Base-by-base conservation (phyloP, 176 grass and related monocot genomes). In the Phoenix dactylifera region DNA sequence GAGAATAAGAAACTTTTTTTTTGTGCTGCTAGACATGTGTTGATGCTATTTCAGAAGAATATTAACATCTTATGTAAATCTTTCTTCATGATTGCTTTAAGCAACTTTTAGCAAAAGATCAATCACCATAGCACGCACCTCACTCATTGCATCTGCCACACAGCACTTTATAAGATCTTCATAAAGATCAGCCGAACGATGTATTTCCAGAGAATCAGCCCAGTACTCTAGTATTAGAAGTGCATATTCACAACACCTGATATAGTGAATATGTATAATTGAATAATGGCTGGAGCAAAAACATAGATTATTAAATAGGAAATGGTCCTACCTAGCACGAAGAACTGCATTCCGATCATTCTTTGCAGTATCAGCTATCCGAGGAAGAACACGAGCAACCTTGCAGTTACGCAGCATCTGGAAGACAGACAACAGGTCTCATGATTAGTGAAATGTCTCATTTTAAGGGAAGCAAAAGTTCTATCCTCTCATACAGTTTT, bases 91-190 rank as follows among this genome's bases (percentile, higher is more conserved):
- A 35, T 35, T 35, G 7, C 32, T 35, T 35, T 35, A 44, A 44
- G 10, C 9, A 44, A 44, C 14, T 44, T 44, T 44, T 44, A 44
- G 10, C 35, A 44, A 44, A 44, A 44, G 7, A 44, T 44, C 35
- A 44, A 44, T 44, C 12, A 12, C 35, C 2, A 44, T 44, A 12
- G 9, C 35, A 44, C 35, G 9, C 9, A 96, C 91, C 91, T 96
- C 91, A 75, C 91, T 96, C 83, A 96, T 96, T 22, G 91, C 91
- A 70, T 96, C 91, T 69, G 86, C 86, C 55, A 90, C 86, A 77
- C 91, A 96, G 80, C 86, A 90, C 62, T 82, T 96, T 76, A 96
- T 90, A 62, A 96, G 63, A 79, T 96, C 91, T 79, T 96, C 86
- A 3, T 96, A 96, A 22, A 85, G 62, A 82, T 90, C 86, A 74